Base-by-base conservation (phyloP, 2,329 filamentous ascomycete genomes). In the Mycosphaerella arachidis region DNA sequence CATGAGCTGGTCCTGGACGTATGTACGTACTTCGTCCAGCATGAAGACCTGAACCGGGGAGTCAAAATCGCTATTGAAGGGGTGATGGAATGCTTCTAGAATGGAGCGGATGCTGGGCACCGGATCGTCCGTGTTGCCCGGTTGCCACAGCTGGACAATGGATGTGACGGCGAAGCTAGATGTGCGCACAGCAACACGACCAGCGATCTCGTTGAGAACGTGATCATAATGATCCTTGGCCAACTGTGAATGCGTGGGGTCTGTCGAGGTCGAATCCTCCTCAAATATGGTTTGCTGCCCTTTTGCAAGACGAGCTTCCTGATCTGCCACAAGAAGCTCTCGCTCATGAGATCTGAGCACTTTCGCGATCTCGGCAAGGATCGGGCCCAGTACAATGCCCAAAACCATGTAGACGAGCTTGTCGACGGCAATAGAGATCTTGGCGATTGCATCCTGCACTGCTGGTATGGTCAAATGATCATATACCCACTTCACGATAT, bases 221-320 rank as follows among this genome's bases (percentile, higher is more conserved):
- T 94, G 94, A 65, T 88, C 89, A 74, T 96, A 93, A 71, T 93
- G 90, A 65, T 93, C 90, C 77, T 93, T 92, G 67, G 88, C 90
- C 31, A 93, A 80, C 82, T 92, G 88, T 3, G 88, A 91, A 75
- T 92, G 89, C 1, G 89, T 93, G 8, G 90, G 90, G 70, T 94
- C 87, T 1, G 87, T 86, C 78, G 93, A 86, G 27, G 84, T 89
- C 90, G 90, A 94, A 12, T 4, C 18, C 12, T 29, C 20, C 4
- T 10, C n/a, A 20, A 48, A 48, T 18, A 48, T 29, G 4, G 89
- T 50, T 30, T 24, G 33, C 31, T 40, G 89, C 74, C 92, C 90
- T 45, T 56, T 87, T 85, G 76, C 93, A 90, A 60, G 87, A 85
- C 61, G 89, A 84, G 58, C 87, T 86, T 64, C 87, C 90, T 53